These are phyloP conservation scores for Candida peoriensis DNA, from an alignment of 805 yeast species.

Conservation along the genomic window DNA sequence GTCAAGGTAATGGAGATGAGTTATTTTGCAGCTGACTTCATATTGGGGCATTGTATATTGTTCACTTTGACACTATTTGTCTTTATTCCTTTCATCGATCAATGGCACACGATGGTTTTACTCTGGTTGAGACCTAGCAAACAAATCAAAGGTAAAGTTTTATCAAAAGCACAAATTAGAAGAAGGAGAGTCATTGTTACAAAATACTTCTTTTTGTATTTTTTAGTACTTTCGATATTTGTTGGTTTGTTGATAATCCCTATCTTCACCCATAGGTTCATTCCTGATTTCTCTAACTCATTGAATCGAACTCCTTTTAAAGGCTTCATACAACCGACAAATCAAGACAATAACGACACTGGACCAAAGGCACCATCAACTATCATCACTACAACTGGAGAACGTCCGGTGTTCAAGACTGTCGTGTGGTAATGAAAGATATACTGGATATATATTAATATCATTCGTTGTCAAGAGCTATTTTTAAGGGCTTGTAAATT, in stretches of 20 bases:
- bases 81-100: conserved; percentile 58
- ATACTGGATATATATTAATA: too few species aligned
- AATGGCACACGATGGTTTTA: conserved; percentile 60
- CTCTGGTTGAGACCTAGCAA: conserved; percentile 61
- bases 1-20: conserved; percentile 64
- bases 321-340: conserved; percentile 55
- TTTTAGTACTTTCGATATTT: conserved; percentile 34
- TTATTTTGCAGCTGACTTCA: conserved; percentile 61
- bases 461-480: too few species aligned
- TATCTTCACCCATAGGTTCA: conserved; percentile 29
- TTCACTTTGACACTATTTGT: conserved; percentile 57
- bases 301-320: conserved; percentile 21
- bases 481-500: too few species aligned
- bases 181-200: conserved; percentile 36
- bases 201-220: conserved; percentile 43
- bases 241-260: conserved; percentile 44
- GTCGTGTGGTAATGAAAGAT: conserved; percentile 19
- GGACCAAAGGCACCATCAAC: conserved; percentile 49
- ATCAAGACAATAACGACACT: conserved; percentile 62
- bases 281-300: conserved; percentile 23
- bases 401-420: conserved; percentile 28
- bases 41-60: conserved; percentile 53
- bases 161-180: conserved; percentile 33
- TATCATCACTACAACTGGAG: conserved; percentile 35
- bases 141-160: conserved; percentile 31